A percentile compares a stretch with the other conserved stretches of the same genome.
Evolutionary conservation across 768 basidiomycete species (phyloP).

Genomic region (Boletus edulis): DNA sequence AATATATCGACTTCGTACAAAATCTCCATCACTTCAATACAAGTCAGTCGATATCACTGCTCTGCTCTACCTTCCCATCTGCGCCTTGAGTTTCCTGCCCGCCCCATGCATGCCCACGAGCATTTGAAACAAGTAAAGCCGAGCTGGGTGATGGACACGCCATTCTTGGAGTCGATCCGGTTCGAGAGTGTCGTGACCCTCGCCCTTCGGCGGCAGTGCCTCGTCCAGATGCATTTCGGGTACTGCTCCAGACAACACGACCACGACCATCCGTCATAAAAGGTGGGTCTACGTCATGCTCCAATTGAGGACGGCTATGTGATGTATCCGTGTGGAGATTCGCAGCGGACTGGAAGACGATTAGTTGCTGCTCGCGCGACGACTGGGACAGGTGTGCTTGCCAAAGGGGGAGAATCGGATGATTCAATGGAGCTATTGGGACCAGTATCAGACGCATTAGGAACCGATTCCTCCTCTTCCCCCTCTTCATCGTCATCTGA

Average conservation of each 20-base stretch:
- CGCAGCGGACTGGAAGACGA: not conserved
- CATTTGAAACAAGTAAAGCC: conserved; percentile 1
- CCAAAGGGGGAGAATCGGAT: not conserved
- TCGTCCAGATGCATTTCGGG: conserved; percentile 21
- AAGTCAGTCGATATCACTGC: conserved; percentile 9
- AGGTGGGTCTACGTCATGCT: conserved; percentile 42
- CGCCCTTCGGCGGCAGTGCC: conserved; percentile 19
- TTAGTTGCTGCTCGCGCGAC: not conserved
- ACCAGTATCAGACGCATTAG: not conserved
- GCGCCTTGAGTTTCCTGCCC: conserved; percentile 20
- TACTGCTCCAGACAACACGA: conserved; percentile 48
- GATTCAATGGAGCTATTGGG: not conserved
- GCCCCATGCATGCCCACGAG: conserved; percentile 16
- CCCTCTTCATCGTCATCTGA: conserved; percentile 32
- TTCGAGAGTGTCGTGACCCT: conserved; percentile 18
- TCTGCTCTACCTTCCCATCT: conserved; percentile 21
- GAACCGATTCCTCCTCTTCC: conserved; percentile 14
- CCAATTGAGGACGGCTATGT: conserved; percentile 18
- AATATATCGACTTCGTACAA: not conserved
- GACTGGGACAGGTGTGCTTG: not conserved
- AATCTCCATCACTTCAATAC: not conserved
- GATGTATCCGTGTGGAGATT: conserved; percentile 2
- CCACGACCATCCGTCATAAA: conserved; percentile 68
- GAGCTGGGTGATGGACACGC: conserved; percentile 15
- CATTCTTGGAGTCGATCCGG: conserved; percentile 19